Evolutionary conservation across 805 yeast genomes (phyloP).

Genomic region (Yarrowia divulgata): DNA sequence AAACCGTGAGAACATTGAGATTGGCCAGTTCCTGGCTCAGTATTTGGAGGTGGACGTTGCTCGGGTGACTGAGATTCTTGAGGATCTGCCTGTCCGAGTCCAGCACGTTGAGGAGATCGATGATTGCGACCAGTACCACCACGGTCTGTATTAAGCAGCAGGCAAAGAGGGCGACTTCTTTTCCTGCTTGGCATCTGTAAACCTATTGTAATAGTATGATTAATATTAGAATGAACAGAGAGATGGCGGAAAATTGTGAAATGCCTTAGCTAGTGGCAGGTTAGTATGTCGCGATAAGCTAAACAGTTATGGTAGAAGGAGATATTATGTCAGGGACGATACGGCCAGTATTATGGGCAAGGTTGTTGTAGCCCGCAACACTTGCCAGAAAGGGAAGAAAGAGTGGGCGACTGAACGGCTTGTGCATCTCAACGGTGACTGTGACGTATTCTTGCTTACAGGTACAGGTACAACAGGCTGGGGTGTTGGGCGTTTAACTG

Average conservation of each 20-base stretch:
- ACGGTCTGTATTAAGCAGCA: slow-evolving; percentile 15
- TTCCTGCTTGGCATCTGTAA: slow-evolving; percentile 6
- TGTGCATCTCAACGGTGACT: no score
- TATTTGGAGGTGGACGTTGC: slow-evolving; percentile 52
- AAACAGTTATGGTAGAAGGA: no score
- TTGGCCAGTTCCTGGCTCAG: slow-evolving; percentile 74
- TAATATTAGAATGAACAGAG: not conserved
- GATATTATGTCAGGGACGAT: no score
- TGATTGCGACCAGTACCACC: slow-evolving; percentile 36
- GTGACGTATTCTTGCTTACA: no score
- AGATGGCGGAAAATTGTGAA: not conserved
- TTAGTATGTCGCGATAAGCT: no score
- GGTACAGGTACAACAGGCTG: no score
- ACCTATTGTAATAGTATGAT: slow-evolving; percentile 33
- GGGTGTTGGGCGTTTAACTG: no score
- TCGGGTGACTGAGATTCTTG: slow-evolving; percentile 45
- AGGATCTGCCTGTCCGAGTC: slow-evolving; percentile 13
- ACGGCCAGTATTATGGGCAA: no score
- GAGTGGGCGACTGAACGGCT: no score
- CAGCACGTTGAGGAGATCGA: slow-evolving; percentile 31
- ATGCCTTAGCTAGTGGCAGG: no score
- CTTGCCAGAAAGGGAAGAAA: no score
- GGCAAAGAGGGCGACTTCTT: not conserved
- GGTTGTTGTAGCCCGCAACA: no score
- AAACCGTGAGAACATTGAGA: slow-evolving; percentile 84